Evolutionary conservation across 345 rosid genomes (phyloP), one percentile per base, ranked within the genome.

Genomic region (Moringa oleifera): DNA sequence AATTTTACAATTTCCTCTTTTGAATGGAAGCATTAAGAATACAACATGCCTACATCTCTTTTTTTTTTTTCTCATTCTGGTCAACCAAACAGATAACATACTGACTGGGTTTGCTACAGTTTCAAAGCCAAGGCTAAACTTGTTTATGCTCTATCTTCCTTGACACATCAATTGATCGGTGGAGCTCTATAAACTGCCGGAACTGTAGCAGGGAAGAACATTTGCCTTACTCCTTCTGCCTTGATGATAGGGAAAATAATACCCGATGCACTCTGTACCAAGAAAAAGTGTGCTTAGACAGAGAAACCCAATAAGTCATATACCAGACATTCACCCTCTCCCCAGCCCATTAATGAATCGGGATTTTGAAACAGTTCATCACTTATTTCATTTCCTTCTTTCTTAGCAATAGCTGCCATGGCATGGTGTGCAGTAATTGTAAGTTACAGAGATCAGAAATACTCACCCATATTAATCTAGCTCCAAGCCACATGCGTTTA

Each of bases 181-280:
- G 73, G 70, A 55, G 67, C 63, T 64, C 77, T 51, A 55, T 68
- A 73, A 16, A 68, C 18, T 3, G 77, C 77, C 17, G 73, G 73
- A 49, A 73, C 54, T 2, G 77, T 64, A 18, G 73, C 73, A 13
- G 85, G 85, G 71, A 77, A 81, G 51, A 81, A 81, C 85, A 73
- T 66, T 69, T 68, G 74, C 71, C 82, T 73, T 57, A 81, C 71
- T 46, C 85, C 85, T 50, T 77, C 85, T 10, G 74, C 80, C 75
- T 72, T 75, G 21, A 80, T 70, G 13, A 77, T 77, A 0, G 85
- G 85, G 24, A 75, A 70, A 56, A 80, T 77, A 61, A 72, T 80
- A 55, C 82, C 70, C 33, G 78, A 62, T 72, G 82, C 85, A 52
- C 72, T 45, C 85, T 80, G 73, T 57, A 57, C 47, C 31, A 58